Evolutionary conservation across 345 rosid species (phyloP).

Genomic region (Camelina sativa): DNA sequence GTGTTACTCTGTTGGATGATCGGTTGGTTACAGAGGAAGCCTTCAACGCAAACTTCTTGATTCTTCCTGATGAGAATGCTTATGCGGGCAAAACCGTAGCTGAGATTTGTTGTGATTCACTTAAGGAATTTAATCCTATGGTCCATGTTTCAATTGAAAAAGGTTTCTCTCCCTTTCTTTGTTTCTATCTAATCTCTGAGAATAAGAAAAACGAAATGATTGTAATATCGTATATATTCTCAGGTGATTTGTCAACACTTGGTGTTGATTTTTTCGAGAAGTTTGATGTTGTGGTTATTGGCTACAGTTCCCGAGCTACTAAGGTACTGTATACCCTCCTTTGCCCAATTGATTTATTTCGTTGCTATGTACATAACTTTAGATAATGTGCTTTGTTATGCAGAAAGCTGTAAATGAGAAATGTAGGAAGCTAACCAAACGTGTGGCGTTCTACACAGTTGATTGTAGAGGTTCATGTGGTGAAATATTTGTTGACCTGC

Average conservation of each 20-base stretch:
- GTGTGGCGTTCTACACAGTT: constrained; percentile 78
- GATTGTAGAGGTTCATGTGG: constrained; percentile 90
- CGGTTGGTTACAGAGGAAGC: constrained; percentile 58
- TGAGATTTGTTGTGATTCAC: constrained; percentile 77
- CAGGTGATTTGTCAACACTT: constrained; percentile 77
- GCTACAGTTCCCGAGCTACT: constrained; percentile 60
- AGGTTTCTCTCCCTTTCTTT: constrained; percentile 50
- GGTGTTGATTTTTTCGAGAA: constrained; percentile 65
- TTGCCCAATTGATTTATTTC: background rate
- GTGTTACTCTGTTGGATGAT: constrained; percentile 84
- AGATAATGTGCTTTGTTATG: background rate
- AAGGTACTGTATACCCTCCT: constrained; percentile 51
- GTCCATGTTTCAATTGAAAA: constrained; percentile 76
- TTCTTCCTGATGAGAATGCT: constrained; percentile 63
- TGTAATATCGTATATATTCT: background rate
- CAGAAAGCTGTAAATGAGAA: constrained; percentile 83
- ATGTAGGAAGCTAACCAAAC: constrained; percentile 77
- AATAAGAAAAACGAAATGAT: background rate
- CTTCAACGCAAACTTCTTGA: constrained; percentile 75
- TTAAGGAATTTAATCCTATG: constrained; percentile 95
- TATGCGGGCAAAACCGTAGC: constrained; percentile 73
- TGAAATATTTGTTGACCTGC: constrained; percentile 88
- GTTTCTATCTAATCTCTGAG: background rate
- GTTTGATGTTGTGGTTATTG: constrained; percentile 77
- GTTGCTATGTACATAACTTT: constrained; percentile 9